Conservation (phyloP, 305 asterid genomes). For the Ruellia speciosa region DNA sequence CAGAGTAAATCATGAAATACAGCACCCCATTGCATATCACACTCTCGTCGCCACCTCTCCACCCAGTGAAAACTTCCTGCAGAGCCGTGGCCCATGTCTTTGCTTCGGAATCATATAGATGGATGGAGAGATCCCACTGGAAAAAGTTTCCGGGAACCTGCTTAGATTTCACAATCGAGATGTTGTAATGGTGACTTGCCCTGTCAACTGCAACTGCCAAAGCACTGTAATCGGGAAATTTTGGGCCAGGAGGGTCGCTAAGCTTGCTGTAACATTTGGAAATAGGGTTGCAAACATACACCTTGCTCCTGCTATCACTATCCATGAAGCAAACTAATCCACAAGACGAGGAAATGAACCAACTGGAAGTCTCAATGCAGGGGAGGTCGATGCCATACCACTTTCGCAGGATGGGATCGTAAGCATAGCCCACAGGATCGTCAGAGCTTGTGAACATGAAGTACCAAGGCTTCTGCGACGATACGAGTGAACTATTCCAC, state of each 20-base stretch:
- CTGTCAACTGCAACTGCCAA: conserved; percentile 52
- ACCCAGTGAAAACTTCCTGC: conserved; percentile 58
- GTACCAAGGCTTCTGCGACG: conserved; percentile 76
- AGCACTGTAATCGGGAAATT: conserved; percentile 63
- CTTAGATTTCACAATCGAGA: conserved; percentile 59
- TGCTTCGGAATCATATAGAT: conserved; percentile 50
- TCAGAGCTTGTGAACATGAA: conserved; percentile 92
- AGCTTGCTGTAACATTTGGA: conserved; percentile 30
- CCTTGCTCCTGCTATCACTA: conserved; percentile 54
- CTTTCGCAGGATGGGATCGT: conserved; percentile 61
- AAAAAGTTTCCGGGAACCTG: conserved; percentile 70
- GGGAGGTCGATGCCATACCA: conserved; percentile 86
- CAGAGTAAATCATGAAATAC: conserved; percentile 63
- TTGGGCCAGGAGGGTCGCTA: conserved; percentile 50
- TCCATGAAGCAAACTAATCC: conserved; percentile 92
- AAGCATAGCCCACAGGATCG: conserved; percentile 72
- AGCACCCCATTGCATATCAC: conserved; percentile 65
- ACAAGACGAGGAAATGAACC: conserved; percentile 64
- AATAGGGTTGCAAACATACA: conserved; percentile 56
- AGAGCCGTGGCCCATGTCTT: conserved; percentile 45
- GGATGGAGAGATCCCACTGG: conserved; percentile 77
- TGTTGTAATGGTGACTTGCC: conserved; percentile 30
- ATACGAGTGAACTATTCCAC: conserved; percentile 42
- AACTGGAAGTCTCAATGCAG: conserved; percentile 52
- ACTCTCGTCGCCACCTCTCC: conserved; percentile 90